Evolutionary conservation across 208 protist species (phyloP), one percentile per base, ranked within the genome.

Genomic region (Porcisia hertigi): DNA sequence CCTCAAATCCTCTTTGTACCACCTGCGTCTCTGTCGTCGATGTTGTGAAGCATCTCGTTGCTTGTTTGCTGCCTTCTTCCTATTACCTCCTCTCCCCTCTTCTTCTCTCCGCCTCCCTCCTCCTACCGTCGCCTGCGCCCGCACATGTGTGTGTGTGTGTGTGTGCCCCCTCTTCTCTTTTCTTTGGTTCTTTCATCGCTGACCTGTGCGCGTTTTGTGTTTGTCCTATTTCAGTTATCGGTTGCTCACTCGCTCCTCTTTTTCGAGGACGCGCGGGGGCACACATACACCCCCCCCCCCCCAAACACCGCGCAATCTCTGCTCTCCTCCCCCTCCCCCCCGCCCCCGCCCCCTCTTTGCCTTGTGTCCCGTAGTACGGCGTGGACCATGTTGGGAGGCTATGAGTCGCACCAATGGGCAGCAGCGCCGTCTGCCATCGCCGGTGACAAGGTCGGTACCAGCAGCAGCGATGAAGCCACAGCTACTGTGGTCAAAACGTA

Each of bases 81-180:
- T 52, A 5, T 12, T 12, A 5, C 47, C 47, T 52, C 47, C 47
- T 12, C 47, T 52, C 47, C 47, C 11, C 11, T 52, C 5, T 52
- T 52, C 11, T 12, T 52, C 57, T 45, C 63, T 14, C 14, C 67
- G 39, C 16, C 67, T 49, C 47, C 34, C n/a, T 71, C 18, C 34
- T 49, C 55, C n/a, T 71, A 6, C 54, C 49, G 14, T 57, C 67
- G 7, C 18, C 43, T 71, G 67, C 34, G 53, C 59, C 34, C 58
- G 65, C 49, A 47, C n/a, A 34, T 70, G 65, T 54, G 65, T 70
- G 7, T 70, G 65, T 63, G 55, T 63, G 41, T 23, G 45, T 60
- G 16, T 39, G 20, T 39, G 7, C 11, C 47, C 67, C 52, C 43
- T 11, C 36, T 72, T 23, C 39, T 43, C 30, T 0, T 65, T 65